phyloP scores from a whole-genome alignment of 441 rosid genomes.

The Adansonia grandidieri region DNA sequence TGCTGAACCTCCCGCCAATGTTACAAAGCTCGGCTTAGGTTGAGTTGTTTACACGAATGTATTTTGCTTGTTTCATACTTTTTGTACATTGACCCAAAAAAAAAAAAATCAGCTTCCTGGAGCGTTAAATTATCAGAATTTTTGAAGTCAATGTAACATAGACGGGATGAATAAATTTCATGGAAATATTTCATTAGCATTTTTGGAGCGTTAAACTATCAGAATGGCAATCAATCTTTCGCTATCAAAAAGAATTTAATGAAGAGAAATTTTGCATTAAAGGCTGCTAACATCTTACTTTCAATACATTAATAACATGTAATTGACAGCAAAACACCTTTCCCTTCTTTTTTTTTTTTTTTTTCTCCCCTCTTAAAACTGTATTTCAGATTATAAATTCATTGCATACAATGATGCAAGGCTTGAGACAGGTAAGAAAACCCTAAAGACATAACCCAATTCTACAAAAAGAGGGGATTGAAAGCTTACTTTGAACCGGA shows the following conservation, averaged over 20 bases:
- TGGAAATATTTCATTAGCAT: not conserved
- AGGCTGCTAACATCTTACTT: conserved; percentile 29
- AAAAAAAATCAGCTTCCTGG: too few species aligned
- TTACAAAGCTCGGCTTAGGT: too few species aligned
- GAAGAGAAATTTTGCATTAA: conserved; percentile 34
- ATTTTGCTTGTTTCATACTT: too few species aligned
- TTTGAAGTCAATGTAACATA: too few species aligned
- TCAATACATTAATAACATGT: conserved; percentile 32
- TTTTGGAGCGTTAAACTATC: not conserved
- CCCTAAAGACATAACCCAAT: conserved; percentile 18
- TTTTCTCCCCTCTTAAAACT: conserved; percentile 21
- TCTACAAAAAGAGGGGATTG: conserved; percentile 9
- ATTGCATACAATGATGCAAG: conserved; percentile 15
- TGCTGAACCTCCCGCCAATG: too few species aligned
- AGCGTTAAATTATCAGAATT: too few species aligned
- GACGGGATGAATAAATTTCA: too few species aligned
- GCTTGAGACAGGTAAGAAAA: conserved; percentile 23
- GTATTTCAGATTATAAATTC: conserved; percentile 23
- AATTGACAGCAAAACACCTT: conserved; percentile 17
- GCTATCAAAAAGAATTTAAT: not conserved
- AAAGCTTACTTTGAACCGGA: conserved; percentile 21
- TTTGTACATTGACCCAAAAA: too few species aligned
- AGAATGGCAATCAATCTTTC: not conserved
- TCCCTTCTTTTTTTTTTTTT: conserved; percentile 5
- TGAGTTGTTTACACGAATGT: too few species aligned